Conservation (phyloP, 164 flowering plant genomes). For the Magnolia officinalis region DNA sequence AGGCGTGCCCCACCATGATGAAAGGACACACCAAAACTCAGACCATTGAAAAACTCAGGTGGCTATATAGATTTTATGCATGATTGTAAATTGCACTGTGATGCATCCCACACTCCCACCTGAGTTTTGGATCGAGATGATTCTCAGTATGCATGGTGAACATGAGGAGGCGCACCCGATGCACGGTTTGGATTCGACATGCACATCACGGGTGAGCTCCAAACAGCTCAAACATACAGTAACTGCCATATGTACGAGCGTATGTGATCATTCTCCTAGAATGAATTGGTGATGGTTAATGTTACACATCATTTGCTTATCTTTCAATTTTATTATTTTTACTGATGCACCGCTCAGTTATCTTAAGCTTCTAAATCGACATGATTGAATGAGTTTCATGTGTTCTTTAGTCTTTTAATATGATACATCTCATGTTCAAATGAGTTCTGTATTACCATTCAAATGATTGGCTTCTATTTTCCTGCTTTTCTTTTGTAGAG, state of each 20-base stretch:
- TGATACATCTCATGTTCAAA: background rate
- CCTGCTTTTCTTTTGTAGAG: slow-evolving; percentile 21
- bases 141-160: background rate
- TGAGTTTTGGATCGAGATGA: background rate
- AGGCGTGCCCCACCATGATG: background rate
- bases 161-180: background rate
- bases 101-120: background rate
- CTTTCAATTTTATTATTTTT: no score
- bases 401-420: background rate
- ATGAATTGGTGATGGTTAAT: no score
- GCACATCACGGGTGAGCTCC: no score
- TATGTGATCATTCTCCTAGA: no score
- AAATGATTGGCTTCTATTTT: background rate
- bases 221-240: no score
- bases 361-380: no score
- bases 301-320: no score
- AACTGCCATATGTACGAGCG: no score
- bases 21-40: background rate
- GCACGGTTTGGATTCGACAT: background rate
- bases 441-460: background rate
- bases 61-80: background rate
- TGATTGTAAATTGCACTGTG: background rate
- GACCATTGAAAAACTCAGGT: background rate
- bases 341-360: no score
- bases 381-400: background rate